Evolutionary conservation across 495 filamentous ascomycete genomes (phyloP).

Genomic region (Tuber umbilicatum): DNA sequence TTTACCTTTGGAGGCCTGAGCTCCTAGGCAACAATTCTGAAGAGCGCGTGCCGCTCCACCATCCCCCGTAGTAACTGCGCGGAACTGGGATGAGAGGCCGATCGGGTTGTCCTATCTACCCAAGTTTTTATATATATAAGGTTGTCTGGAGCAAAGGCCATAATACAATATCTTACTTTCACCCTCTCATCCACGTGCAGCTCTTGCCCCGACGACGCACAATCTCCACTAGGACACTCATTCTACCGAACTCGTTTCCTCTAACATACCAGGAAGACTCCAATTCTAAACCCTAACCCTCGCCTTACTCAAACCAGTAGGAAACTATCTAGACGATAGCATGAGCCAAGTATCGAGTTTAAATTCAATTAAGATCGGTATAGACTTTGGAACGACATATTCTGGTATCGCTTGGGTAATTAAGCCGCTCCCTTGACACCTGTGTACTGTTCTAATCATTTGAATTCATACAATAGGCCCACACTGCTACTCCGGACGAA

Average conservation of each 20-base stretch:
- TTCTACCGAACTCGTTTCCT: background rate
- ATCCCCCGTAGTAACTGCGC: too few species aligned
- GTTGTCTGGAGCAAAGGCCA: background rate
- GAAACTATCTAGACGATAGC: background rate
- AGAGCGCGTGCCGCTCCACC: background rate
- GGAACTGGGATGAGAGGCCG: background rate
- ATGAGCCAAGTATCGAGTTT: background rate
- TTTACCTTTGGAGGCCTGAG: background rate
- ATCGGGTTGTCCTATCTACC: background rate
- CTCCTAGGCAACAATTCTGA: background rate
- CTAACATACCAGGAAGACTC: background rate
- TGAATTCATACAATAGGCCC: slow-evolving; percentile 12
- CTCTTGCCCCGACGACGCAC: background rate
- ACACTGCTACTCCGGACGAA: slow-evolving; percentile 24
- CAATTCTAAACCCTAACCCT: background rate
- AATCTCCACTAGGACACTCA: background rate
- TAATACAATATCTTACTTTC: background rate
- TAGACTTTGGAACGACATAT: slow-evolving; percentile 29
- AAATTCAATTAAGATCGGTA: slow-evolving; percentile 32
- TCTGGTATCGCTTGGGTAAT: slow-evolving; percentile 32
- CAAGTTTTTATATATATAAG: background rate
- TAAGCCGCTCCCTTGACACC: background rate
- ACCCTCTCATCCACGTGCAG: background rate
- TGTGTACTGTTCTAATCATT: slow-evolving; percentile 19
- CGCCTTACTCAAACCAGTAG: background rate